phyloP scores from a whole-genome alignment of 768 basidiomycete species.

The Austroboletus eburneus region DNA sequence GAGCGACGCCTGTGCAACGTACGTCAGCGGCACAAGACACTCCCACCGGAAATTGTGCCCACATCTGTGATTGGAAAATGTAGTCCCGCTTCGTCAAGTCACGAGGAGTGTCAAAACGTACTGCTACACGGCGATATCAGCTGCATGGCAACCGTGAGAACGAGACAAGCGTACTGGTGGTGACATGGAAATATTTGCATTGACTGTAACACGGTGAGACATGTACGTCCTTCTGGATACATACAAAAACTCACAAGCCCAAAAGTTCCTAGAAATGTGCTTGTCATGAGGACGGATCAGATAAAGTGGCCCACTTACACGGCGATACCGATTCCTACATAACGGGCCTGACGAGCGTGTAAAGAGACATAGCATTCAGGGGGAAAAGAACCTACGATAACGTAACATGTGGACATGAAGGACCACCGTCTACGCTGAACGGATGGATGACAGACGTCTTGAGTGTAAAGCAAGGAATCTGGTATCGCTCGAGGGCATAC shows the following conservation, averaged over 20 bases:
- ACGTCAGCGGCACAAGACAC: background rate
- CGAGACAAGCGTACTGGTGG: constrained; percentile 4
- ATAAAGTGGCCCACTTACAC: constrained; percentile 7
- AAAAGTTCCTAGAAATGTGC: constrained; percentile 4
- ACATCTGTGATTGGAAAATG: constrained; percentile 9
- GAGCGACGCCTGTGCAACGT: constrained; percentile 5
- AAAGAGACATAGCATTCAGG: background rate
- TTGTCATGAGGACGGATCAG: background rate
- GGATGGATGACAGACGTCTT: background rate
- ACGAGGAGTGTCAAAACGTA: no score
- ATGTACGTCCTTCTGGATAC: background rate
- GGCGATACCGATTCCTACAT: constrained; percentile 14
- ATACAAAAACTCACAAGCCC: constrained; percentile 10
- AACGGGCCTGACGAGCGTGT: constrained; percentile 1
- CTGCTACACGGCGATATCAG: constrained; percentile 1
- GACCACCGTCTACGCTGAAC: constrained; percentile 8
- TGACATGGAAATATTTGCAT: constrained; percentile 15
- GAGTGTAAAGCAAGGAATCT: background rate
- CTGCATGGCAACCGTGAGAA: background rate
- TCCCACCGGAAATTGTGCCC: background rate
- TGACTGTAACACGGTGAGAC: constrained; percentile 10
- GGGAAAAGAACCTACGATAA: constrained; percentile 6
- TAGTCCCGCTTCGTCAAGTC: no score
- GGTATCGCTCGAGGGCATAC: constrained; percentile 4
- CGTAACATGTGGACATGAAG: constrained; percentile 15